phyloP scores from a whole-genome alignment of 352 stramenopile species.

The Globisporangium spinosum region DNA sequence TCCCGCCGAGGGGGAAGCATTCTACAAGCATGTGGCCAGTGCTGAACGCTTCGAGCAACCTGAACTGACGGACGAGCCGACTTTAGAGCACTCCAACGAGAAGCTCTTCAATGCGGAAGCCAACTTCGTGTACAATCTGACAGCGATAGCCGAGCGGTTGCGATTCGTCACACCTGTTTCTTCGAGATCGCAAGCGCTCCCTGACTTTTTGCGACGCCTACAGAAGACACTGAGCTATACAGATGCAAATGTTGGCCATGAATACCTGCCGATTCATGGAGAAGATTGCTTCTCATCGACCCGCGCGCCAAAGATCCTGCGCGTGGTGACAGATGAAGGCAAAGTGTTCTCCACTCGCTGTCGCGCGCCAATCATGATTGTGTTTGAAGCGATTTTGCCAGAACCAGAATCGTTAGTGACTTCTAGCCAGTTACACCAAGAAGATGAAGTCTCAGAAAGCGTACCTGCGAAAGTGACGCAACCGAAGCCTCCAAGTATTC shows the following conservation, averaged over 20 bases:
- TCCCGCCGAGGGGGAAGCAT: not conserved
- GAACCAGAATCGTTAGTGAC: not conserved
- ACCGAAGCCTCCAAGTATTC: slow-evolving; percentile 16
- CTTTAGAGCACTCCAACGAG: slow-evolving; percentile 17
- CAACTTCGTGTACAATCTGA: slow-evolving; percentile 32
- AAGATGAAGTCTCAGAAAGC: slow-evolving; percentile 12
- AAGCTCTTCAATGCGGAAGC: slow-evolving; percentile 29
- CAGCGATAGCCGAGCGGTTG: slow-evolving; percentile 28
- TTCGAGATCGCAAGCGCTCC: slow-evolving; percentile 10
- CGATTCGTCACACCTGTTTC: slow-evolving; percentile 22
- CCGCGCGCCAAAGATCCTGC: slow-evolving; percentile 17
- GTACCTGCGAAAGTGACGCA: not conserved
- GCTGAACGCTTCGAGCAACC: not conserved
- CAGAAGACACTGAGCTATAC: slow-evolving; percentile 16
- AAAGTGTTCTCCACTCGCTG: slow-evolving; percentile 38
- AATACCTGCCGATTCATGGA: slow-evolving; percentile 21
- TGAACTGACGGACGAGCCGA: not conserved
- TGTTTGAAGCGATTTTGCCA: slow-evolving; percentile 29
- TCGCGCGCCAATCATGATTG: slow-evolving; percentile 35
- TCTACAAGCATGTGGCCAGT: slow-evolving; percentile 1
- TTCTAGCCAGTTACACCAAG: not conserved
- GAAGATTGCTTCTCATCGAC: not conserved
- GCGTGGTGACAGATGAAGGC: slow-evolving; percentile 27
- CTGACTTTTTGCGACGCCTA: slow-evolving; percentile 16
- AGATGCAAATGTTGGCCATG: not conserved